A percentile compares a stretch with the other conserved stretches of the same genome.
These are phyloP conservation scores for Bretschneidera sinensis DNA, from an alignment of 345 rosid species.

Conservation along the genomic window DNA sequence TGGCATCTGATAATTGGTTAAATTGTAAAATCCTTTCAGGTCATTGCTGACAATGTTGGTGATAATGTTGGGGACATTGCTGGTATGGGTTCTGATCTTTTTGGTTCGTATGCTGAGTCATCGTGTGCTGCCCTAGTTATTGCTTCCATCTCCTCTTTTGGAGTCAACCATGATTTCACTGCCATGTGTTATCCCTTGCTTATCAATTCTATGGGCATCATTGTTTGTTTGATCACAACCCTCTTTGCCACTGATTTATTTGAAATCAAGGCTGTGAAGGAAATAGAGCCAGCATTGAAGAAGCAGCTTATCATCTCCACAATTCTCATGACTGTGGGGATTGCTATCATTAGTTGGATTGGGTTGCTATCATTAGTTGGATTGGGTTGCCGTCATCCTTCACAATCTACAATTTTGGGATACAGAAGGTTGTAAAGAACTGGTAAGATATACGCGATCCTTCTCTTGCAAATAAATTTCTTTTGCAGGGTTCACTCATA, in stretches of 20 bases:
- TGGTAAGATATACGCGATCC: constrained; percentile 31
- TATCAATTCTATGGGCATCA: constrained; percentile 56
- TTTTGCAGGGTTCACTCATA: background rate
- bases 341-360: constrained; percentile 55
- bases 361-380: too few species aligned
- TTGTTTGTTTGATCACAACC: constrained; percentile 65
- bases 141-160: constrained; percentile 71
- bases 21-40: constrained; percentile 30
- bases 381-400: constrained; percentile 48
- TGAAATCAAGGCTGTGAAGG: constrained; percentile 60
- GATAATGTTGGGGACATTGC: constrained; percentile 78
- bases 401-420: constrained; percentile 62
- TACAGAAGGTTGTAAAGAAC: constrained; percentile 58
- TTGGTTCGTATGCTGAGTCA: constrained; percentile 72
- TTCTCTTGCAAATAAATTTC: background rate
- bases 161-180: constrained; percentile 62
- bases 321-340: constrained; percentile 53
- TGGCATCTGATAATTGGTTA: background rate
- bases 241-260: constrained; percentile 66
- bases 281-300: constrained; percentile 63
- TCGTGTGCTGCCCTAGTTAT: constrained; percentile 77
- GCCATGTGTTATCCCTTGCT: constrained; percentile 59
- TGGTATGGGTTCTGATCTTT: constrained; percentile 82
- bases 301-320: constrained; percentile 69
- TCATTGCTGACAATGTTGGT: constrained; percentile 75